A percentile compares a stretch with the other conserved stretches of the same genome.
These are phyloP conservation scores for Gyrodon lividus DNA, from an alignment of 768 basidiomycete genomes.

Conservation along the genomic window DNA sequence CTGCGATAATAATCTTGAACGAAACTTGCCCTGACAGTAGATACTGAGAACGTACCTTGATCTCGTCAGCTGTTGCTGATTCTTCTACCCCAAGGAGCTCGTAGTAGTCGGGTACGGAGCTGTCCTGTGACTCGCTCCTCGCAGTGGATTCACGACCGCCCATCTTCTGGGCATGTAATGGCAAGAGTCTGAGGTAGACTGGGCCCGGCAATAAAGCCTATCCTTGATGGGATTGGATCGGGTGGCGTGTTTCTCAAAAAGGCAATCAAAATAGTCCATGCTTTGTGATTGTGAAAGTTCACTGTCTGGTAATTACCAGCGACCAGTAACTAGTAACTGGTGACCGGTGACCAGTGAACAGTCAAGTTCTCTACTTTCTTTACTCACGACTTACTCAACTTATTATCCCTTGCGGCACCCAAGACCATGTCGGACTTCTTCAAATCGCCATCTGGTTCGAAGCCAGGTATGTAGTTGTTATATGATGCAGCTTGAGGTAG, in stretches of 20 bases:
- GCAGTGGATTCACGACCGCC: conserved; percentile 67
- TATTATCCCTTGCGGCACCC: background rate
- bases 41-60: conserved; percentile 55
- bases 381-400: background rate
- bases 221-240: background rate
- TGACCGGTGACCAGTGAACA: too few species aligned
- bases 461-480: conserved; percentile 22
- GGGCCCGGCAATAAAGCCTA: too few species aligned
- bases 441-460: conserved; percentile 34
- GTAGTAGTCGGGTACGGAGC: conserved; percentile 67
- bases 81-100: conserved; percentile 78
- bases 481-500: background rate
- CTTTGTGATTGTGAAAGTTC: too few species aligned
- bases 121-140: conserved; percentile 28
- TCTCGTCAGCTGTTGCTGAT: conserved; percentile 82
- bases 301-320: too few species aligned
- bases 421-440: conserved; percentile 55
- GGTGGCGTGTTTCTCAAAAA: conserved; percentile 11
- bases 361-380: background rate
- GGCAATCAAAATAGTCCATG: conserved; percentile 6
- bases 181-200: background rate
- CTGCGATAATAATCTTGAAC: conserved; percentile 37
- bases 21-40: background rate
- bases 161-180: conserved; percentile 40
- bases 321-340: too few species aligned